Percentiles rank a stretch among this genome's conserved stretches.
These are phyloP conservation scores for Penicillium pancosmium DNA, from an alignment of 495 filamentous ascomycete genomes.

Conservation along the genomic window DNA sequence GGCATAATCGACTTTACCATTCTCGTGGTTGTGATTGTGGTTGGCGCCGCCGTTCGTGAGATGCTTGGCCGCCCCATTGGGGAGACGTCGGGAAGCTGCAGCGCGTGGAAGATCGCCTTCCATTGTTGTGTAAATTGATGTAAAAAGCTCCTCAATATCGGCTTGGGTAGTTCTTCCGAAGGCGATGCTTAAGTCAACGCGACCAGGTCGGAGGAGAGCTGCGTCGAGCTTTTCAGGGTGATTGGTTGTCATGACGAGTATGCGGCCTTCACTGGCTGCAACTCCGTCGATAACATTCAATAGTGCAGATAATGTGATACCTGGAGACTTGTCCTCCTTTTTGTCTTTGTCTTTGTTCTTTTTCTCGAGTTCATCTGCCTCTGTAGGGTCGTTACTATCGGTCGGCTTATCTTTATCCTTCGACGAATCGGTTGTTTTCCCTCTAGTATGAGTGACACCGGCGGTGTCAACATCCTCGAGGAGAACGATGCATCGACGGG, in stretches of 20 bases:
- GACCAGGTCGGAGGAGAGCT: slow-evolving; percentile 74
- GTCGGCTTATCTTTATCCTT: background rate
- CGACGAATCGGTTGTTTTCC: background rate
- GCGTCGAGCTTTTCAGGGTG: slow-evolving; percentile 74
- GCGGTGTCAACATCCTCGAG: slow-evolving; percentile 54
- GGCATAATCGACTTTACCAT: background rate
- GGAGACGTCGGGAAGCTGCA: background rate
- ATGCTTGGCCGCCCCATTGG: slow-evolving; percentile 6
- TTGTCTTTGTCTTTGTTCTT: background rate
- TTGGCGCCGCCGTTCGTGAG: background rate
- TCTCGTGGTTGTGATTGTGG: background rate
- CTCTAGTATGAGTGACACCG: slow-evolving; percentile 59
- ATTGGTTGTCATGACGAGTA: slow-evolving; percentile 87
- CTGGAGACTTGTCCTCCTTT: slow-evolving; percentile 16
- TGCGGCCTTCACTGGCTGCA: slow-evolving; percentile 73
- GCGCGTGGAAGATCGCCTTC: slow-evolving; percentile 28
- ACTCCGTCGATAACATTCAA: slow-evolving; percentile 83
- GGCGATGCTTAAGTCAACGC: slow-evolving; percentile 73
- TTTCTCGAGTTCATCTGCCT: slow-evolving; percentile 1
- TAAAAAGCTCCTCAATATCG: slow-evolving; percentile 70
- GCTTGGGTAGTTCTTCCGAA: slow-evolving; percentile 65
- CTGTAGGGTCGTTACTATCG: background rate
- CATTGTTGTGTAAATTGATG: slow-evolving; percentile 63
- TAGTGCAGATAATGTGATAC: slow-evolving; percentile 68
- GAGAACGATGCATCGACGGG: slow-evolving; percentile 48